These are phyloP conservation scores for Rhazya stricta DNA, from an alignment of 257 asterid species.

Conservation along the genomic window DNA sequence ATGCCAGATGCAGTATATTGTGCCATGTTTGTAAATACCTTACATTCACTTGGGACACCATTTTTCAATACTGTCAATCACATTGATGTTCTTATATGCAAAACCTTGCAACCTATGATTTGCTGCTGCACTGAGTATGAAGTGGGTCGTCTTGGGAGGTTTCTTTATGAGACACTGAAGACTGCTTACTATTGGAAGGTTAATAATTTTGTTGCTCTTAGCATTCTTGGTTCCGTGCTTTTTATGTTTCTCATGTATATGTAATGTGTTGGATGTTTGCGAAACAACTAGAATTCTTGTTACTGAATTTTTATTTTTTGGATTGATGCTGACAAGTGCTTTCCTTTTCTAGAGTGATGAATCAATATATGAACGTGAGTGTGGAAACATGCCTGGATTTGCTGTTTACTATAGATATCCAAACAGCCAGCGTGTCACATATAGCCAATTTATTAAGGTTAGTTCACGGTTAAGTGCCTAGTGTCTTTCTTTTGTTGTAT, in stretches of 20 bases:
- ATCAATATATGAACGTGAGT: slow-evolving; percentile 88
- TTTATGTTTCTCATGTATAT: neutral
- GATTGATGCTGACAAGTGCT: neutral
- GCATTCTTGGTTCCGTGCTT: neutral
- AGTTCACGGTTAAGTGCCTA: slow-evolving; percentile 11
- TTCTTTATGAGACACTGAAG: slow-evolving; percentile 85
- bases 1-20: slow-evolving; percentile 99
- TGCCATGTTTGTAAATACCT: slow-evolving; percentile 89
- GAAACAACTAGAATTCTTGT: neutral
- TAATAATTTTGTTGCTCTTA: slow-evolving; percentile 8
- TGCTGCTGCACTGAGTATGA: slow-evolving; percentile 99
- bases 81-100: slow-evolving; percentile 93
- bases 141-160: slow-evolving; percentile 94
- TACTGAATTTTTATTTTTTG: neutral
- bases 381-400: slow-evolving; percentile 99
- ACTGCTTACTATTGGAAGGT: slow-evolving; percentile 99
- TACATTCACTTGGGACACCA: slow-evolving; percentile 97
- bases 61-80: slow-evolving; percentile 98
- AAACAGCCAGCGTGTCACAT: slow-evolving; percentile 94
- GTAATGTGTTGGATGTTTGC: neutral
- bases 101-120: slow-evolving; percentile 98
- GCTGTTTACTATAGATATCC: slow-evolving; percentile 97
- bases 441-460: slow-evolving; percentile 94
- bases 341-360: slow-evolving; percentile 67
- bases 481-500: neutral